These are phyloP conservation scores for Polychaeton citri DNA, from an alignment of 2,329 filamentous ascomycete genomes.

Conservation along the genomic window DNA sequence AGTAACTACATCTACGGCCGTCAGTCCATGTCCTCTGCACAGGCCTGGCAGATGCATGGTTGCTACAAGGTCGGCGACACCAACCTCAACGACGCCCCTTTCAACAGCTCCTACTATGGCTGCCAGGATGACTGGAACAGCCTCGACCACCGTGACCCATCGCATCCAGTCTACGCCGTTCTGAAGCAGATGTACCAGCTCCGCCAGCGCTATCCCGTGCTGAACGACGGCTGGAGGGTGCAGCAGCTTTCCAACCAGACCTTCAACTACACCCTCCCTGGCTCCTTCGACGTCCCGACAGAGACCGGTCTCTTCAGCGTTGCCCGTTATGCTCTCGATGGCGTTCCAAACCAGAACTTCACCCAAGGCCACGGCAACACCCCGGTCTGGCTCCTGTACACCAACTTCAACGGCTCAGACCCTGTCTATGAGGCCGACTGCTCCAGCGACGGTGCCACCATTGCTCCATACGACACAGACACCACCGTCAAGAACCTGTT, in stretches of 20 bases:
- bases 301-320: slow-evolving; percentile 50
- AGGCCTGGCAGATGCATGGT: slow-evolving; percentile 52
- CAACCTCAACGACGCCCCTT: slow-evolving; percentile 46
- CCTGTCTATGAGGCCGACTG: slow-evolving; percentile 46
- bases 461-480: slow-evolving; percentile 42
- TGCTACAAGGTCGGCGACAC: slow-evolving; percentile 45
- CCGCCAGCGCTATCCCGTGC: slow-evolving; percentile 40
- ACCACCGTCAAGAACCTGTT: slow-evolving; percentile 50
- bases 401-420: slow-evolving; percentile 35
- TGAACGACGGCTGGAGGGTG: slow-evolving; percentile 47
- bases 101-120: slow-evolving; percentile 39
- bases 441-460: slow-evolving; percentile 34
- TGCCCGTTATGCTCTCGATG: slow-evolving; percentile 35
- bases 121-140: slow-evolving; percentile 45
- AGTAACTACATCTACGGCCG: slow-evolving; percentile 53
- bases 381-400: slow-evolving; percentile 39
- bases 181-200: slow-evolving; percentile 50
- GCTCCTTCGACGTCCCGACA: slow-evolving; percentile 39
- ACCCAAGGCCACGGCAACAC: slow-evolving; percentile 30
- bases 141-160: slow-evolving; percentile 49
- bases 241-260: slow-evolving; percentile 45
- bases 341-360: slow-evolving; percentile 36
- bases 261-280: slow-evolving; percentile 35
- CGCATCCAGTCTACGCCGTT: slow-evolving; percentile 47
- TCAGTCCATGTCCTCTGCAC: slow-evolving; percentile 47